A percentile compares a stretch with the other conserved stretches of the same genome.
These are phyloP conservation scores for Colletotrichum ledebouriae DNA, from an alignment of 2,329 filamentous ascomycete genomes.

Conservation along the genomic window DNA sequence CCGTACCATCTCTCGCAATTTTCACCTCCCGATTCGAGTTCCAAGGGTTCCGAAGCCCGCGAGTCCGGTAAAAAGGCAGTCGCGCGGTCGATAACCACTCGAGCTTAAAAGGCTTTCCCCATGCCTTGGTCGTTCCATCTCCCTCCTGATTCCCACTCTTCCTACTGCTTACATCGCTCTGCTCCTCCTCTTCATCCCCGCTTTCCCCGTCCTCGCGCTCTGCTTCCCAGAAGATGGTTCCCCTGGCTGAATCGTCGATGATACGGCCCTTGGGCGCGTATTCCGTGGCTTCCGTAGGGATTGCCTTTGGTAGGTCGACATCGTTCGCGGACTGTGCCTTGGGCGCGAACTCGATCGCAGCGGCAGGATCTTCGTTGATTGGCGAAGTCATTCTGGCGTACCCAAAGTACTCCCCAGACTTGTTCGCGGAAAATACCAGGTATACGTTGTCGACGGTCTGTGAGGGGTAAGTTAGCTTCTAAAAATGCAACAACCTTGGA, in stretches of 20 bases:
- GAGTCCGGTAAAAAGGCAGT: conserved; percentile 89
- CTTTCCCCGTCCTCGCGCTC: conserved; percentile 68
- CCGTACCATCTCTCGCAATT: conserved; percentile 94
- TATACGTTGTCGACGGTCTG: conserved; percentile 88
- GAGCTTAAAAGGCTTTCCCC: conserved; percentile 92
- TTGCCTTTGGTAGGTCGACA: conserved; percentile 81
- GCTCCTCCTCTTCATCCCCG: conserved; percentile 62
- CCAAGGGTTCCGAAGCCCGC: conserved; percentile 91
- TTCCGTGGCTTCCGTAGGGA: conserved; percentile 82
- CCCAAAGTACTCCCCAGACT: conserved; percentile 96
- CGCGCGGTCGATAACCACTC: conserved; percentile 89
- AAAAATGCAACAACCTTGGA: not conserved
- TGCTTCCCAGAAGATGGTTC: conserved; percentile 97
- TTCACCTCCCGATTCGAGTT: conserved; percentile 97
- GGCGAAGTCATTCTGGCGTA: conserved; percentile 91
- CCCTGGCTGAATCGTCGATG: conserved; percentile 92
- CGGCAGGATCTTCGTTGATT: conserved; percentile 82
- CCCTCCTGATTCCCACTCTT: conserved; percentile 56
- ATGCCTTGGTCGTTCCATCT: conserved; percentile 72
- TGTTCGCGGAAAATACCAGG: conserved; percentile 95
- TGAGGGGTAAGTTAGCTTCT: conserved; percentile 25
- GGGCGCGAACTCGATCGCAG: conserved; percentile 77
- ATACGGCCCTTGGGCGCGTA: conserved; percentile 86
- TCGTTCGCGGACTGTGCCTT: conserved; percentile 71
- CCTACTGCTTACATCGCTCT: conserved; percentile 45